These are phyloP conservation scores for Chlorophyllum brunneum DNA, from an alignment of 768 basidiomycete species.

Conservation along the genomic window DNA sequence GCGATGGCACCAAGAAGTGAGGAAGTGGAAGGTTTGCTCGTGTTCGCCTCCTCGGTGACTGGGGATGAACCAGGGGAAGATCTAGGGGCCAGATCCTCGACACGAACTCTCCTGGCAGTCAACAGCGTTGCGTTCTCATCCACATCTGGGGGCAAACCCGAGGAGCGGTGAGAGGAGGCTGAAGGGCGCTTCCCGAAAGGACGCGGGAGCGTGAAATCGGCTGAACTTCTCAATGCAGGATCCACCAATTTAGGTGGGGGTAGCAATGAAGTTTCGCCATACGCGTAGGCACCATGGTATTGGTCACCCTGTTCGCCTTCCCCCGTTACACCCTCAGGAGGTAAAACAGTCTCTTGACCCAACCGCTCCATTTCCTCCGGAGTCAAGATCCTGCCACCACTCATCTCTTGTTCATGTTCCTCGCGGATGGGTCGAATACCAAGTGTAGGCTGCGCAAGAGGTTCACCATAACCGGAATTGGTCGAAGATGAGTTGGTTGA, in stretches of 20 bases:
- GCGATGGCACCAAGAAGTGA: conserved; percentile 42
- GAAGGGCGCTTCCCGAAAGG: conserved; percentile 21
- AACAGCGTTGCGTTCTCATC: conserved; percentile 46
- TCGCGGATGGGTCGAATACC: conserved; percentile 30
- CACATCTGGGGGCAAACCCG: conserved; percentile 24
- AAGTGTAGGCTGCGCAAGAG: conserved; percentile 40
- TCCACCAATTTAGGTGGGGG: conserved; percentile 34
- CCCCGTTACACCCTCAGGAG: conserved; percentile 20
- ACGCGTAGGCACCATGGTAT: conserved; percentile 27
- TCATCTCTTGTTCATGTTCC: conserved; percentile 28
- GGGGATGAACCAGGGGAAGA: conserved; percentile 16
- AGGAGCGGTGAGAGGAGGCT: conserved; percentile 24
- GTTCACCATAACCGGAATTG: conserved; percentile 41
- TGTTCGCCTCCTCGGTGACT: background rate
- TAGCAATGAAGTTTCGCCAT: conserved; percentile 25
- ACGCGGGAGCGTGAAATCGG: conserved; percentile 18
- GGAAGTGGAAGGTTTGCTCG: background rate
- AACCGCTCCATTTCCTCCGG: conserved; percentile 33
- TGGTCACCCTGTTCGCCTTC: conserved; percentile 21
- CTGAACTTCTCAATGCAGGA: conserved; percentile 22
- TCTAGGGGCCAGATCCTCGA: conserved; percentile 32
- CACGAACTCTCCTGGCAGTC: conserved; percentile 48
- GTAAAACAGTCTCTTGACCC: conserved; percentile 31
- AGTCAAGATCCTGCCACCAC: conserved; percentile 29
- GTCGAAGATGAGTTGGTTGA: conserved; percentile 38